Percentiles rank a stretch among this genome's conserved stretches.
Conservation (phyloP, 371 early-diverging fungal species). For the Mortierella sp. region DNA sequence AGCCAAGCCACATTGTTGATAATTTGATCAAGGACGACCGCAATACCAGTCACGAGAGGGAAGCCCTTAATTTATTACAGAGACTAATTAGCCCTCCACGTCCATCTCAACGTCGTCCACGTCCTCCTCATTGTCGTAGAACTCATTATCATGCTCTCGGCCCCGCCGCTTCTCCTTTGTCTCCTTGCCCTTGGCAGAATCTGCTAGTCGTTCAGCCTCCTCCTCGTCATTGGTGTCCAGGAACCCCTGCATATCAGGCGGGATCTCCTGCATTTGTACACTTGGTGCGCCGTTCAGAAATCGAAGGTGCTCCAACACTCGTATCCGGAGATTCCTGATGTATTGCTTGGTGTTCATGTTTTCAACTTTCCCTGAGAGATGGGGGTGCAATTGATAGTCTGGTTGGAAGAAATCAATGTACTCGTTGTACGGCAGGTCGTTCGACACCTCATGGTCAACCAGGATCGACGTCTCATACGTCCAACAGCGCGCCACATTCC, state of each 20-base stretch:
- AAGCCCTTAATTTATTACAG: background rate
- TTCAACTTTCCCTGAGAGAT: constrained; percentile 80
- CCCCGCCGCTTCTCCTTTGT: constrained; percentile 60
- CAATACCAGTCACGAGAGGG: background rate
- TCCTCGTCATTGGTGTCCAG: constrained; percentile 76
- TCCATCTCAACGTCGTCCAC: constrained; percentile 57
- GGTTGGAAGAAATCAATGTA: constrained; percentile 88
- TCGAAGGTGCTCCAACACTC: constrained; percentile 94
- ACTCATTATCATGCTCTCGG: constrained; percentile 57
- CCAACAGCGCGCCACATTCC: constrained; percentile 99
- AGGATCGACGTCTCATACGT: constrained; percentile 96
- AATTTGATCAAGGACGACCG: background rate
- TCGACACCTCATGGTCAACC: constrained; percentile 73
- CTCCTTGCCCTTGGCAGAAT: constrained; percentile 69
- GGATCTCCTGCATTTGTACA: constrained; percentile 96
- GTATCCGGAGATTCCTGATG: constrained; percentile 82
- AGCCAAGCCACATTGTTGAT: constrained; percentile 10
- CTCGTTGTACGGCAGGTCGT: constrained; percentile 81
- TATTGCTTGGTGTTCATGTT: constrained; percentile 94
- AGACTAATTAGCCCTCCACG: constrained; percentile 23
- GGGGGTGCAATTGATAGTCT: constrained; percentile 89
- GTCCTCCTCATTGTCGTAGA: constrained; percentile 65
- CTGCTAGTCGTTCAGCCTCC: constrained; percentile 67
- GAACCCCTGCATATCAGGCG: constrained; percentile 85
- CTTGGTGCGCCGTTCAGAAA: constrained; percentile 94